Evolutionary conservation across 139 green algal genomes (phyloP), one percentile per base, ranked within the genome.

Genomic region (Bryopsis sp.): DNA sequence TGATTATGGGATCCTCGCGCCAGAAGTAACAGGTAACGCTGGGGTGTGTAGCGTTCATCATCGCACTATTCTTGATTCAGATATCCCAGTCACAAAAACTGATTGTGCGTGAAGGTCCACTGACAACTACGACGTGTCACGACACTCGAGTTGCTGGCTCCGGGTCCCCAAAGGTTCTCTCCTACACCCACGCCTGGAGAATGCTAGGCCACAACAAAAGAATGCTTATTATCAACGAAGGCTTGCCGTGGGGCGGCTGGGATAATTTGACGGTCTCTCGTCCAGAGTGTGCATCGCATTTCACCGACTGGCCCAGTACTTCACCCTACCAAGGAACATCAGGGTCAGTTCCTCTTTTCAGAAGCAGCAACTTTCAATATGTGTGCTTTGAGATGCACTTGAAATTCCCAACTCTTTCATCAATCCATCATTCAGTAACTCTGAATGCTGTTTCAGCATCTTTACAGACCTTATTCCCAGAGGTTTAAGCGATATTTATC

Each of bases 1-100:
- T 72, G 84, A 90, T 71, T 88, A 64, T 29, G 70, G 62, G 0
- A 39, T 82, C 1, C 72, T 90, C 32, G 82, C 83, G 1, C 82
- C 77, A 47, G 8, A 67, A 7, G 34, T 62, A 1, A n/a, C 71
- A 74, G 71, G 71, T 76, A 24, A 71, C 48, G 35, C 36, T n/a
- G n/a, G n/a, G n/a, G n/a, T n/a, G n/a, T n/a, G n/a, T n/a, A n/a
- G n/a, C n/a, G n/a, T n/a, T n/a, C n/a, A n/a, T n/a, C n/a, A n/a
- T n/a, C n/a, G n/a, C n/a, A n/a, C n/a, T n/a, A n/a, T n/a, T n/a
- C n/a, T n/a, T n/a, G n/a, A n/a, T n/a, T n/a, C n/a, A n/a, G n/a
- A n/a, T n/a, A n/a, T n/a, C n/a, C n/a, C n/a, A n/a, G n/a, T n/a
- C n/a, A n/a, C n/a, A n/a, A n/a, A n/a, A n/a, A n/a, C n/a, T n/a